These are phyloP conservation scores for Centella asiatica DNA, from an alignment of 129 eudicot species.

Conservation along the genomic window DNA sequence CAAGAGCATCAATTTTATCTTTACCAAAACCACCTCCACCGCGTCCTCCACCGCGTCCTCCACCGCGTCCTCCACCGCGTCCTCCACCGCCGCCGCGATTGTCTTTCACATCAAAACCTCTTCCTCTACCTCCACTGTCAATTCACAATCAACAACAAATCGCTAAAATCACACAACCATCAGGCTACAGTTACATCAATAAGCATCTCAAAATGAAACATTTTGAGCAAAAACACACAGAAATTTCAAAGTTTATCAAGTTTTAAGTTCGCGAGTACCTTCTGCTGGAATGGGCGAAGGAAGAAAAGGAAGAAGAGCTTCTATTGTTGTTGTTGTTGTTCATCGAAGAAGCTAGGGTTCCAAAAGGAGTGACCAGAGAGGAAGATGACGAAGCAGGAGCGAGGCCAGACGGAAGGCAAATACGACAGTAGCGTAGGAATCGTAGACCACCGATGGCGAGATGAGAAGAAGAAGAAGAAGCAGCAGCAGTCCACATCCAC, in stretches of 20 bases:
- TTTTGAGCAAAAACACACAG: background rate
- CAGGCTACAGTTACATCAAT: background rate
- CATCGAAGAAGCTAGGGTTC: slow-evolving; percentile 6
- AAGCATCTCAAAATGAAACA: background rate
- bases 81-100: background rate
- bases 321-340: background rate
- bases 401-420: slow-evolving; percentile 15
- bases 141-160: too few relatives aligned
- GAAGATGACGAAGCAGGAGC: background rate
- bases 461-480: background rate
- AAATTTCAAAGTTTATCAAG: too few relatives aligned
- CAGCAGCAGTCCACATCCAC: background rate
- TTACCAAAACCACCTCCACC: slow-evolving; percentile 47
- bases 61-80: slow-evolving; percentile 29
- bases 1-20: slow-evolving; percentile 85
- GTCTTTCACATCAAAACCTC: background rate
- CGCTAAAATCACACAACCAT: background rate
- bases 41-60: slow-evolving; percentile 33
- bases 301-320: background rate
- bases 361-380: background rate
- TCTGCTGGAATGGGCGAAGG: background rate
- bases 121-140: slow-evolving; percentile 29
- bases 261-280: background rate
- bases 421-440: slow-evolving; percentile 22
- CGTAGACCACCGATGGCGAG: slow-evolving; percentile 15